Conservation (phyloP, 352 stramenopile genomes). For the Pythium periplocum region DNA sequence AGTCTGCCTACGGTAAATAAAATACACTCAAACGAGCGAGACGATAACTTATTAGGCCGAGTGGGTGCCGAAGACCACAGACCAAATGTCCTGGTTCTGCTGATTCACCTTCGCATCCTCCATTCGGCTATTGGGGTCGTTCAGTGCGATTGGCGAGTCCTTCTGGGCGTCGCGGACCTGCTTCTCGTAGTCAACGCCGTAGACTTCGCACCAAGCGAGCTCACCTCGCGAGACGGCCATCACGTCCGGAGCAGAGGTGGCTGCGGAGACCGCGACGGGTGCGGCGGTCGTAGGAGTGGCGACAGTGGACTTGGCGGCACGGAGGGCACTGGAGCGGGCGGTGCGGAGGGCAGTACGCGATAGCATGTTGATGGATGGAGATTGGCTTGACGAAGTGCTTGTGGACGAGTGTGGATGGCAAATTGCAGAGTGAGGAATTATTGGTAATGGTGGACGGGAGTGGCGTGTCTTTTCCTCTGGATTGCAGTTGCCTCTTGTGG, state of each 20-base stretch:
- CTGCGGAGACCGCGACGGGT: conserved; percentile 4
- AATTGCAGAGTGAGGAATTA: background rate
- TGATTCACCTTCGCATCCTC: background rate
- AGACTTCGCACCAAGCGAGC: conserved; percentile 71
- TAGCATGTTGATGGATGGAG: conserved; percentile 8
- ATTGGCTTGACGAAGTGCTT: conserved; percentile 1
- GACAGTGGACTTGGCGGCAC: conserved; percentile 14
- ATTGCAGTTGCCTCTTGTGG: conserved; percentile 25
- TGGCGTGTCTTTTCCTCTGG: conserved; percentile 32
- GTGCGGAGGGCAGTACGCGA: conserved; percentile 1
- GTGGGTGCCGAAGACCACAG: conserved; percentile 20
- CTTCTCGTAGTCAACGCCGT: conserved; percentile 70
- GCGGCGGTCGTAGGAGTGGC: conserved; percentile 13
- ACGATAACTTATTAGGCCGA: conserved; percentile 3
- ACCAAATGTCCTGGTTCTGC: conserved; percentile 19
- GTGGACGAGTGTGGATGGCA: background rate
- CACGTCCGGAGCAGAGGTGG: background rate
- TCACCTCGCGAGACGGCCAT: conserved; percentile 35
- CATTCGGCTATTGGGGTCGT: conserved; percentile 1
- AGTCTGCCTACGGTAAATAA: conserved; percentile 1
- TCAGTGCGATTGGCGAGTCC: conserved; percentile 34
- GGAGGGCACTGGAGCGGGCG: conserved; percentile 6
- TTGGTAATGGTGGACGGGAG: too few species aligned
- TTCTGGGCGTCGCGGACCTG: conserved; percentile 56
- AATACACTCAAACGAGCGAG: background rate